Conservation (phyloP, 2,329 filamentous ascomycete genomes). For the Penicillium thymicola region DNA sequence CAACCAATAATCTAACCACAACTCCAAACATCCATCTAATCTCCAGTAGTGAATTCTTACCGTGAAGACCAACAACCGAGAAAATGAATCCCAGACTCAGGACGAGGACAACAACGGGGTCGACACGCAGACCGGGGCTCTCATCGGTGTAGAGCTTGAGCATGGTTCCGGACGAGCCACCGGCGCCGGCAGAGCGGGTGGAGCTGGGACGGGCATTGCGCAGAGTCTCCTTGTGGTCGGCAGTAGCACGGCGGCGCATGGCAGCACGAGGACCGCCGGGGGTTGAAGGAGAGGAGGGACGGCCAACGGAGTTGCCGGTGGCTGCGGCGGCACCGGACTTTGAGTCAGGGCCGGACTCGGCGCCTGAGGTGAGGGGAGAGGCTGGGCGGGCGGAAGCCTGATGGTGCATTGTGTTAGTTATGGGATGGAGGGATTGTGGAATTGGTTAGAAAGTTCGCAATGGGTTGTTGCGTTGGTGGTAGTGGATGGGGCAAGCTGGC, state of each 20-base stretch:
- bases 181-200: conserved; percentile 88
- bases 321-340: conserved; percentile 50
- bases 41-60: conserved; percentile 54
- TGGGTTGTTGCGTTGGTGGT: conserved; percentile 3
- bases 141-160: conserved; percentile 98
- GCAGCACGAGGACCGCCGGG: conserved; percentile 93
- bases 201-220: conserved; percentile 90
- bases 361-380: conserved; percentile 45
- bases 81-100: conserved; percentile 98
- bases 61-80: conserved; percentile 93
- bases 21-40: not conserved
- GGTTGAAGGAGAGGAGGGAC: conserved; percentile 80
- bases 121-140: conserved; percentile 93
- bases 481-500: conserved; percentile 3
- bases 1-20: not conserved
- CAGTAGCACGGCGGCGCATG: conserved; percentile 90
- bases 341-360: conserved; percentile 45
- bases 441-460: conserved; percentile 4
- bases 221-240: conserved; percentile 95
- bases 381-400: conserved; percentile 42
- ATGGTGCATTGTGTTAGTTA: conserved; percentile 2
- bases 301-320: conserved; percentile 67
- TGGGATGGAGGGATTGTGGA: conserved; percentile 1
- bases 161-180: conserved; percentile 97
- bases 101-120: conserved; percentile 95